These are phyloP conservation scores for Naegleria lovaniensis DNA, from an alignment of 208 protist species.

Conservation along the genomic window DNA sequence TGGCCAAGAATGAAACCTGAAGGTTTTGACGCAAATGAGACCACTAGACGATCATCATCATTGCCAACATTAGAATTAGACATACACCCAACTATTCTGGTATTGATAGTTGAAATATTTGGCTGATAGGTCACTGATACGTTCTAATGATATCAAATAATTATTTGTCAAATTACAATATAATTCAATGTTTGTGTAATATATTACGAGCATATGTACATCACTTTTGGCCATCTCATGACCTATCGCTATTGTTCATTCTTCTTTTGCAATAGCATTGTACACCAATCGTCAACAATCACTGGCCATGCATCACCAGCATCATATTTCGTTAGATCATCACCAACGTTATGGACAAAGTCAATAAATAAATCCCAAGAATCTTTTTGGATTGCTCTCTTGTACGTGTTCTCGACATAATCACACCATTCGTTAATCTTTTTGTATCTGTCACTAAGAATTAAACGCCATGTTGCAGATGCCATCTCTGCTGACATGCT, in stretches of 20 bases:
- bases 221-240: too few relatives aligned
- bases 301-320: not conserved
- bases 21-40: too few relatives aligned
- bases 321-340: not conserved
- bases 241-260: not conserved
- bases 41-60: too few relatives aligned
- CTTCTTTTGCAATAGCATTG: not conserved
- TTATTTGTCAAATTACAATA: too few relatives aligned
- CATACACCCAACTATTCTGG: too few relatives aligned
- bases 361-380: constrained; percentile 25
- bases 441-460: not conserved
- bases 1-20: too few relatives aligned
- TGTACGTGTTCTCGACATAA: not conserved
- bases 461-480: not conserved
- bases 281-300: not conserved
- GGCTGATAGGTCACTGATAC: too few relatives aligned
- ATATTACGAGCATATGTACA: too few relatives aligned
- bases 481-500: not conserved
- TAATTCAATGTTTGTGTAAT: too few relatives aligned
- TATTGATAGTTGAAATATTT: too few relatives aligned
- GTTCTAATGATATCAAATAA: too few relatives aligned
- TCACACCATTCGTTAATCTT: constrained; percentile 18
- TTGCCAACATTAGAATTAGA: too few relatives aligned
- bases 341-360: not conserved
- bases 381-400: constrained; percentile 15